Percentiles rank a stretch among this genome's conserved stretches.
phyloP scores from a whole-genome alignment of 257 asterid genomes.

The Gentiana straminea region DNA sequence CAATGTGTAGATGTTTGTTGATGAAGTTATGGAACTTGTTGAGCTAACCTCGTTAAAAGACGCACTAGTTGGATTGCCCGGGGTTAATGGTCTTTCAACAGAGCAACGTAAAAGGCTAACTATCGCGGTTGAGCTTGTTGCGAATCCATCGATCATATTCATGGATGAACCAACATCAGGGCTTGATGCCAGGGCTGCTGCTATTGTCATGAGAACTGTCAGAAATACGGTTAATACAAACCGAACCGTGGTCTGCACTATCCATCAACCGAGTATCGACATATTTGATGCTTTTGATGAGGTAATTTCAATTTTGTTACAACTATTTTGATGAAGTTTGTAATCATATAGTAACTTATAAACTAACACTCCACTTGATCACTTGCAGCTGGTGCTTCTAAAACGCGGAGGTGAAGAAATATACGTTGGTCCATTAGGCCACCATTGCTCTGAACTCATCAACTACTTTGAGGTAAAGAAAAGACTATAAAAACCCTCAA shows the following conservation, averaged over 20 bases:
- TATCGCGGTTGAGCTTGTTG: slow-evolving; percentile 81
- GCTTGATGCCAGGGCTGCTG: slow-evolving; percentile 89
- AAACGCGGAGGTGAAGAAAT: slow-evolving; percentile 80
- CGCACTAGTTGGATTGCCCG: slow-evolving; percentile 85
- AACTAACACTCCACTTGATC: neutral
- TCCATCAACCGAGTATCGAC: slow-evolving; percentile 89
- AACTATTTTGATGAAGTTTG: neutral
- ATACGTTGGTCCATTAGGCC: slow-evolving; percentile 67
- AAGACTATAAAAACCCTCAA: neutral
- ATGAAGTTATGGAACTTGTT: slow-evolving; percentile 78
- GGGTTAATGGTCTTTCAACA: slow-evolving; percentile 68
- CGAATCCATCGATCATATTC: slow-evolving; percentile 84
- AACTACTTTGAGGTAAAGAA: slow-evolving; percentile 51
- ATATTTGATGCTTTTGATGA: slow-evolving; percentile 88
- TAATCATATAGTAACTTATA: neutral
- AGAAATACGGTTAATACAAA: slow-evolving; percentile 89
- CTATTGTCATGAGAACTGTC: slow-evolving; percentile 90
- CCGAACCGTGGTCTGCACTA: slow-evolving; percentile 88
- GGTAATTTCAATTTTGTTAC: slow-evolving; percentile 26
- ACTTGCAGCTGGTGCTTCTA: slow-evolving; percentile 49
- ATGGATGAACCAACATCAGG: slow-evolving; percentile 99
- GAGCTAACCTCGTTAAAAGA: slow-evolving; percentile 47
- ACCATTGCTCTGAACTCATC: slow-evolving; percentile 46
- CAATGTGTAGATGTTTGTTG: slow-evolving; percentile 50
- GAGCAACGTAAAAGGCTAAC: slow-evolving; percentile 88